These are phyloP conservation scores for Aspergillus sclerotialis DNA, from an alignment of 2,329 filamentous ascomycete species.

Conservation along the genomic window DNA sequence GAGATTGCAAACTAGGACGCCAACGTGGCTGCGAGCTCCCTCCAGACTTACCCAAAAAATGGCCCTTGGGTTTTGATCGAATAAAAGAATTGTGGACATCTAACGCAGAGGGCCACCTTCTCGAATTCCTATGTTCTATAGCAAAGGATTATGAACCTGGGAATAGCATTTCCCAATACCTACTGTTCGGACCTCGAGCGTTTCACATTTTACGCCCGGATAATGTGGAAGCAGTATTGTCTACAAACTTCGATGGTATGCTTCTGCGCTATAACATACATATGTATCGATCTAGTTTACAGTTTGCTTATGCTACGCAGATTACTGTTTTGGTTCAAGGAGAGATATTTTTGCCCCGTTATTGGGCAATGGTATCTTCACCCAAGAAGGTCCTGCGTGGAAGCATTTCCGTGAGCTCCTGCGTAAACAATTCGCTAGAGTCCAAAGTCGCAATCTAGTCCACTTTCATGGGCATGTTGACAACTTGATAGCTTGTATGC, in stretches of 20 bases:
- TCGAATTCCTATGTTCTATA: constrained; percentile 9
- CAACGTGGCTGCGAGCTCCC: constrained; percentile 20
- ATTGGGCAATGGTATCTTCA: constrained; percentile 12
- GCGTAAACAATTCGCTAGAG: constrained; percentile 27
- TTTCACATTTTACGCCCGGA: constrained; percentile 9
- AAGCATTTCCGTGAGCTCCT: constrained; percentile 25
- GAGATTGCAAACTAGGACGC: background rate
- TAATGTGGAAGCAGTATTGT: constrained; percentile 10
- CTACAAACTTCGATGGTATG: constrained; percentile 8
- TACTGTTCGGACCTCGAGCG: constrained; percentile 8
- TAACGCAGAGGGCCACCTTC: constrained; percentile 7
- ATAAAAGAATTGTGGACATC: constrained; percentile 10
- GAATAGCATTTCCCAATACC: constrained; percentile 16
- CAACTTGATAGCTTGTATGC: constrained; percentile 23
- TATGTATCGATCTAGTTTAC: too few species aligned
- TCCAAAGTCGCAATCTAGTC: constrained; percentile 26
- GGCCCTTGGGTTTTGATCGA: constrained; percentile 27
- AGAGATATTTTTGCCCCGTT: constrained; percentile 4
- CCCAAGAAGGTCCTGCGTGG: constrained; percentile 15
- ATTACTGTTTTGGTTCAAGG: constrained; percentile 5
- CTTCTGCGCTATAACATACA: background rate
- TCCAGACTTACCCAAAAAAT: constrained; percentile 23
- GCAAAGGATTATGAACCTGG: constrained; percentile 15
- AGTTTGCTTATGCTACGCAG: constrained; percentile 1
- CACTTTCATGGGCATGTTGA: constrained; percentile 23